Percentiles rank a stretch among this genome's conserved stretches.
These are phyloP conservation scores for Phytopythium vexans DNA, from an alignment of 352 stramenopile genomes.

Conservation along the genomic window DNA sequence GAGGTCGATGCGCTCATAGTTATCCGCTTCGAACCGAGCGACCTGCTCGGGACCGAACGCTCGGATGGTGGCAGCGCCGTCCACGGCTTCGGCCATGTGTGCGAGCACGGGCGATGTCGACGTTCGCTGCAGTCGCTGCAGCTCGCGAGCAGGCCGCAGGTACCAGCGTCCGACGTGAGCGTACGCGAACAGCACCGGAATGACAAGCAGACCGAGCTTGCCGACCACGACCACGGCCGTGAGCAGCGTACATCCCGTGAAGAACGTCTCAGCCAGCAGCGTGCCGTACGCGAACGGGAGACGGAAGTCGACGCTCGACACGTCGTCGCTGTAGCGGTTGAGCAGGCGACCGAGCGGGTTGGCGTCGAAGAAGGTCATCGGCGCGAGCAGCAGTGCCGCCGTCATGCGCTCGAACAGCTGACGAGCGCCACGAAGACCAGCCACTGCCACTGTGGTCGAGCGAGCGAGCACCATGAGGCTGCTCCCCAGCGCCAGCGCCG, in stretches of 20 bases:
- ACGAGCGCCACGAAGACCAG: slow-evolving; percentile 52
- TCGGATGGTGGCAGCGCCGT: slow-evolving; percentile 56
- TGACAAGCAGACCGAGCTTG: slow-evolving; percentile 76
- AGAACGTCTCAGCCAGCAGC: slow-evolving; percentile 78
- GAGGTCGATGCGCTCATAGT: slow-evolving; percentile 59
- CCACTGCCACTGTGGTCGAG: slow-evolving; percentile 48
- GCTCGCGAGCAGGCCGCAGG: slow-evolving; percentile 56
- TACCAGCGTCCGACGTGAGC: slow-evolving; percentile 45
- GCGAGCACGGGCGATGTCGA: slow-evolving; percentile 48
- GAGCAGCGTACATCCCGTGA: slow-evolving; percentile 76
- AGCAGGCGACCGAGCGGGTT: slow-evolving; percentile 62
- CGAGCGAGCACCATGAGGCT: slow-evolving; percentile 58
- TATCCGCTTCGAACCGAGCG: slow-evolving; percentile 49
- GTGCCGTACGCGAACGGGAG: slow-evolving; percentile 52
- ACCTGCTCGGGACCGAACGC: slow-evolving; percentile 63
- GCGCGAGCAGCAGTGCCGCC: slow-evolving; percentile 80
- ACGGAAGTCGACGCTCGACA: slow-evolving; percentile 92
- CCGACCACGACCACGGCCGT: slow-evolving; percentile 81
- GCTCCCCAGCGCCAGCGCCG: slow-evolving; percentile 41
- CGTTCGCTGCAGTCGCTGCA: slow-evolving; percentile 57
- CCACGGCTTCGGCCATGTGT: slow-evolving; percentile 50
- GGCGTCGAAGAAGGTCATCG: slow-evolving; percentile 89
- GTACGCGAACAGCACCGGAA: slow-evolving; percentile 87
- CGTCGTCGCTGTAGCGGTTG: slow-evolving; percentile 75
- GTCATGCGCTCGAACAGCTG: slow-evolving; percentile 87